These are phyloP conservation scores for Yarrowia sp. DNA, from an alignment of 805 yeast genomes.

Conservation along the genomic window DNA sequence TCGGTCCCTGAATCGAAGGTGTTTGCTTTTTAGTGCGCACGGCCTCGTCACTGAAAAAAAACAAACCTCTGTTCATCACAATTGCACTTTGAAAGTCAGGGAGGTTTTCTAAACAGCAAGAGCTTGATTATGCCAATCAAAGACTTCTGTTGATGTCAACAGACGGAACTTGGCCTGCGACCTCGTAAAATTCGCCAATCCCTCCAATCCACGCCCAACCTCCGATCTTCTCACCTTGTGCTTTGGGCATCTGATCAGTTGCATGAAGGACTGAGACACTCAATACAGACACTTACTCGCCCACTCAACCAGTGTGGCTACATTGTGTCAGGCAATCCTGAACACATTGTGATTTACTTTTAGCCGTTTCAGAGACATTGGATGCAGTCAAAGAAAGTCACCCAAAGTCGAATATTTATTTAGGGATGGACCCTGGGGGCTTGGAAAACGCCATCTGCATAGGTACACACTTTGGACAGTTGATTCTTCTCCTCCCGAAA, in stretches of 20 bases:
- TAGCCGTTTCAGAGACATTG: not conserved
- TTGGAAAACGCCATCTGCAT: not conserved
- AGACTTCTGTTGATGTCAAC: too few relatives aligned
- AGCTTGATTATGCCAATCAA: too few relatives aligned
- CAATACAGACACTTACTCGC: too few relatives aligned
- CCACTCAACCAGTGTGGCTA: not conserved
- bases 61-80: not conserved
- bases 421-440: not conserved
- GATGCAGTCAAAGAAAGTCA: not conserved
- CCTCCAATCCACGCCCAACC: not conserved
- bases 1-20: not conserved
- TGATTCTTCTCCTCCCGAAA: not conserved
- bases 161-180: too few relatives aligned
- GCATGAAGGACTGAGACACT: not conserved
- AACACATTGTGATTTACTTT: not conserved
- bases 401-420: not conserved
- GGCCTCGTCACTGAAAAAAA: not conserved
- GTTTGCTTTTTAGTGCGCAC: not conserved
- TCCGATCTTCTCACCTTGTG: not conserved
- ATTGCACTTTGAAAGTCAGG: not conserved
- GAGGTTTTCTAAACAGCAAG: too few relatives aligned
- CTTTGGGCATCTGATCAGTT: not conserved
- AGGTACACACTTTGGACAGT: not conserved
- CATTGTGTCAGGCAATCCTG: not conserved
- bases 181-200: not conserved